Percentiles rank a stretch among this genome's conserved stretches.
phyloP scores from a whole-genome alignment of 257 asterid species.

The Solanum virginianum region DNA sequence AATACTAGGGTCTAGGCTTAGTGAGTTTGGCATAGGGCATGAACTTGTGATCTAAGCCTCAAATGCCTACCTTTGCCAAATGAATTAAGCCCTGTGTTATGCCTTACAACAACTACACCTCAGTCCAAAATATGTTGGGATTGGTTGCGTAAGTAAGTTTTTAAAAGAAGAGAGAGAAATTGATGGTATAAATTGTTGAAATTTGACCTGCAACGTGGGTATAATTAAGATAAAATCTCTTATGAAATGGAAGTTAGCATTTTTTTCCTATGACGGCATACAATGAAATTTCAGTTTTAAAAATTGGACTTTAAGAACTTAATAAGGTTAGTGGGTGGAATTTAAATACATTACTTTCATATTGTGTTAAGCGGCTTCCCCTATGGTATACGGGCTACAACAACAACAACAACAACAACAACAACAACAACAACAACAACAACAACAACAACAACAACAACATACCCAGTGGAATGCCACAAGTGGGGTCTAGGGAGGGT shows the following conservation, averaged over 20 bases:
- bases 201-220: background rate
- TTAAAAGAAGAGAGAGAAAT: background rate
- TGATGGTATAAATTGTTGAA: background rate
- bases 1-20: background rate
- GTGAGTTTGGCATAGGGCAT: background rate
- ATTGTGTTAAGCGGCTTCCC: background rate
- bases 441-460: no score
- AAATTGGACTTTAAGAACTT: background rate
- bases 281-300: background rate
- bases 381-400: background rate
- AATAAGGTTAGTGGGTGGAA: background rate
- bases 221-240: background rate
- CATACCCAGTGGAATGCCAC: no score
- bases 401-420: no score
- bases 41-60: background rate
- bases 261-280: background rate
- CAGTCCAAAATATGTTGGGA: background rate
- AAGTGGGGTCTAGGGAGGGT: no score
- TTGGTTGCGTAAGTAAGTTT: background rate
- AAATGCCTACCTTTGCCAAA: background rate
- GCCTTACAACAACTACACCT: background rate
- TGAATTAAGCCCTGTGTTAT: background rate
- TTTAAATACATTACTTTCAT: background rate
- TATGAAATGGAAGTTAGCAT: background rate
- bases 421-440: no score